Percentiles rank a stretch among this genome's conserved stretches.
Evolutionary conservation across 2,329 filamentous ascomycete species (phyloP).

Genomic region (Stemphylium beticola): DNA sequence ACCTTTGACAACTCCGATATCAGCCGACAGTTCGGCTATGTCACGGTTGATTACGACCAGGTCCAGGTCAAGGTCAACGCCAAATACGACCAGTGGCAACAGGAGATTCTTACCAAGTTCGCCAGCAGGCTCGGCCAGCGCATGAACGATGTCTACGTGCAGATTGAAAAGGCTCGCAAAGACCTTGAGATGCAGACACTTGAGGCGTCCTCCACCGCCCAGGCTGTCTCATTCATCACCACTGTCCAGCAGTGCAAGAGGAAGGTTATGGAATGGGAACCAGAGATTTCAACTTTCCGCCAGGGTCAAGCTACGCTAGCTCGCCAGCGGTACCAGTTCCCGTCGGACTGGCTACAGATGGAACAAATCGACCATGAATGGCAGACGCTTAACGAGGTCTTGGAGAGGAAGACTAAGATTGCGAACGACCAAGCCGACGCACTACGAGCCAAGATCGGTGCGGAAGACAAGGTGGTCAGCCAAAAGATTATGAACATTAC

Average conservation of each 20-base stretch:
- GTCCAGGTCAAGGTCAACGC: constrained; percentile 98
- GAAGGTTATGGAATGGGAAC: constrained; percentile 91
- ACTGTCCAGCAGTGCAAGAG: constrained; percentile 96
- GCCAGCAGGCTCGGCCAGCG: constrained; percentile 84
- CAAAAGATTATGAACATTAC: constrained; percentile 88
- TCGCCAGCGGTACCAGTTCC: constrained; percentile 92
- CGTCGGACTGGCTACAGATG: constrained; percentile 91
- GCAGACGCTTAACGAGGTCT: constrained; percentile 89
- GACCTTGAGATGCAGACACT: constrained; percentile 91
- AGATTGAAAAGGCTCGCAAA: constrained; percentile 87
- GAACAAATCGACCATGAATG: constrained; percentile 97
- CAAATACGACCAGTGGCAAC: constrained; percentile 99
- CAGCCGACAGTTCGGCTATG: constrained; percentile 88
- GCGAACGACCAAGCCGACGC: constrained; percentile 97
- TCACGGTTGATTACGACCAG: constrained; percentile 97
- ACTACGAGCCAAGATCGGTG: constrained; percentile 89
- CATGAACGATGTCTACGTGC: constrained; percentile 89
- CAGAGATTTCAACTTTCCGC: constrained; percentile 93
- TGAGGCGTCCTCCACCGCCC: constrained; percentile 92
- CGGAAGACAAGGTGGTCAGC: constrained; percentile 89
- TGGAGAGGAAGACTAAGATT: constrained; percentile 90
- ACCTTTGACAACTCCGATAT: constrained; percentile 98
- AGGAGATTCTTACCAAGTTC: constrained; percentile 94
- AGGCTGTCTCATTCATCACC: constrained; percentile 98
- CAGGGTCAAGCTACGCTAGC: constrained; percentile 92